Evolutionary conservation across 192 early-diverging fungal species (phyloP).

Genomic region (Piromyces sp.): DNA sequence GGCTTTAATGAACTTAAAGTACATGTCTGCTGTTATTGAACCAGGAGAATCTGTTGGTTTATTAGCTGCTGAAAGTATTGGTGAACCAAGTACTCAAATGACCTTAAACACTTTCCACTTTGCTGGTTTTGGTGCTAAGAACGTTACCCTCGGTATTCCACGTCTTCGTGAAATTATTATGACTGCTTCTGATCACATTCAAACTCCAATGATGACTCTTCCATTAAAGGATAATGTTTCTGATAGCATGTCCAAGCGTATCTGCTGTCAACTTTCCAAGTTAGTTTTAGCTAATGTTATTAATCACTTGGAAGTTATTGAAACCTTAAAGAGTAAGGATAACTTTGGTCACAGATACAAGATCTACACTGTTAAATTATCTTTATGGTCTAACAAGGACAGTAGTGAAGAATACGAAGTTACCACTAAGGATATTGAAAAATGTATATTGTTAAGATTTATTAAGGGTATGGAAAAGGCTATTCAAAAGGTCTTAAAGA

Average conservation of each 20-base stretch:
- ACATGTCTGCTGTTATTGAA: slow-evolving; percentile 81
- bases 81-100: slow-evolving; percentile 99
- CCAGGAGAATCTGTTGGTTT: slow-evolving; percentile 96
- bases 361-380: slow-evolving; percentile 59
- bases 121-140: slow-evolving; percentile 88
- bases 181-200: slow-evolving; percentile 77
- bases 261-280: slow-evolving; percentile 54
- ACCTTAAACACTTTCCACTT: slow-evolving; percentile 99
- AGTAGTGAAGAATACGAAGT: slow-evolving; percentile 65
- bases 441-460: slow-evolving; percentile 55
- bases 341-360: slow-evolving; percentile 32
- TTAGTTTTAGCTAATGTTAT: slow-evolving; percentile 70
- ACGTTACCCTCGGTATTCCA: slow-evolving; percentile 98
- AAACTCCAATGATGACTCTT: slow-evolving; percentile 87
- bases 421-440: slow-evolving; percentile 41
- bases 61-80: slow-evolving; percentile 90
- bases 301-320: slow-evolving; percentile 67
- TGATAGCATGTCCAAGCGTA: slow-evolving; percentile 34
- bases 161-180: slow-evolving; percentile 99
- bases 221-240: slow-evolving; percentile 48
- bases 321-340: slow-evolving; percentile 34
- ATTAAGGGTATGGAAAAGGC: slow-evolving; percentile 50
- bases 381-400: slow-evolving; percentile 67
- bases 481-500: slow-evolving; percentile 65
- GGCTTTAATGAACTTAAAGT: slow-evolving; percentile 84